Base-by-base conservation (phyloP, 129 eudicot genomes). In the Centaurea solstitialis region DNA sequence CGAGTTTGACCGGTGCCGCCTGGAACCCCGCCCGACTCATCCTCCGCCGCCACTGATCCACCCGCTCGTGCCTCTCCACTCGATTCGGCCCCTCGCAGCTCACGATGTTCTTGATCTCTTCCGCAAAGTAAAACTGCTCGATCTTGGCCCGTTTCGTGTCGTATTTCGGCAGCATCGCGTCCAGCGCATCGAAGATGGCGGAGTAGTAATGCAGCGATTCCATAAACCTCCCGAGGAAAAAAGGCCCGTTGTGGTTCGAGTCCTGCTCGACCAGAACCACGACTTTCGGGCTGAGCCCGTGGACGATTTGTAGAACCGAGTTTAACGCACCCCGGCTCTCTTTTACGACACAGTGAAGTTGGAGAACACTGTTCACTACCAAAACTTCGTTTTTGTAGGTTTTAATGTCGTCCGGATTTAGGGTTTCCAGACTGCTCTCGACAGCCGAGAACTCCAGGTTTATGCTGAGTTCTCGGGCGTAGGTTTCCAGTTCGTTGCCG, bases 21-120 rank as follows among this genome's bases (percentile, higher is more conserved):
- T 90, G 93, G 79, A 90, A 93, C 50, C 97, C 93, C 0, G 95
- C 97, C 9, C 95, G 87, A 76, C 93, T 93, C 95, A 93, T 90
- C 83, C 97, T 74, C 86, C 96, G 79, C 66, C 98, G 89, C 98
- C 98, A 93, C 66, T 93, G 96, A 69, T 90, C 98, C 75, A 87
- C 86, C 76, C 88, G 85, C 87, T 93, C 98, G 47, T 93, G 96
- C 88, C 97, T 90, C 75, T 90, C 97, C 1, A 93, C 91, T 83
- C 98, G 70, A 8, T 89, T 89, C 7, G 96, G 91, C 78, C 98
- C 98, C 84, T 90, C 98, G n/a, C 93, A 90, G 41, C 93, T 87
- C 86, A 93, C 93, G 53, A 93, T 93, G 84, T 93, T 93, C 85
- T 88, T 90, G 18, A 93, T 90, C 21, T 93, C 98, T 80, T 89